Percentiles rank a stretch among this genome's conserved stretches.
Evolutionary conservation across 202 grass and related monocot species (phyloP).

Genomic region (Cymbopogon flexuosus): DNA sequence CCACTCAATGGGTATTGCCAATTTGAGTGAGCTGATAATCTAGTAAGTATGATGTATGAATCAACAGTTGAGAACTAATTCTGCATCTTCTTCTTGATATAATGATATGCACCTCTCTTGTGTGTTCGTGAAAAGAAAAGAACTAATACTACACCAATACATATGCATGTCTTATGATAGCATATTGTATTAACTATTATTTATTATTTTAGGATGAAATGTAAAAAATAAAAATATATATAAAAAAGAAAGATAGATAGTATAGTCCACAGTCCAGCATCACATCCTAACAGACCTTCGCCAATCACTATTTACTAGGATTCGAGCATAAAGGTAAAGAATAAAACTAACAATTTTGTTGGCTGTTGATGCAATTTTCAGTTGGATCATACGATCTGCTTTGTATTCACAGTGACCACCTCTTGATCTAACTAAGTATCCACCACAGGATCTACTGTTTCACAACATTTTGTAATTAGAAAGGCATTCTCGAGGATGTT

Average conservation of each 20-base stretch:
- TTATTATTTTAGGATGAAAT: neutral
- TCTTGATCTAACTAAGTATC: neutral
- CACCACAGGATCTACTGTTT: neutral
- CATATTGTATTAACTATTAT: conserved; percentile 6
- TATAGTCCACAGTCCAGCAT: neutral
- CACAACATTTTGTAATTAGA: neutral
- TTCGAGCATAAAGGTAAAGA: neutral
- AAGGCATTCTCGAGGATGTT: neutral
- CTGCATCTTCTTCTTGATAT: neutral
- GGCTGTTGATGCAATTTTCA: neutral
- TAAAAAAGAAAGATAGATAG: neutral
- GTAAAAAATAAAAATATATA: neutral
- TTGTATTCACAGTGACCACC: neutral
- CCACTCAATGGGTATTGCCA: neutral
- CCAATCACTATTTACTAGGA: neutral
- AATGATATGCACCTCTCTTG: too few species aligned
- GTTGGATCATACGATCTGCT: neutral
- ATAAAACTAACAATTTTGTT: neutral
- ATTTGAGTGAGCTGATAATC: conserved; percentile 6
- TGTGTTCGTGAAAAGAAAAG: too few species aligned
- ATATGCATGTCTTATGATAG: neutral
- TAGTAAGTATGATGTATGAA: neutral
- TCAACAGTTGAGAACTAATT: neutral
- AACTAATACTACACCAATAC: neutral
- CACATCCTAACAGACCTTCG: neutral